Evolutionary conservation across 2,329 filamentous ascomycete species (phyloP).

Genomic region (Escovopsis sp.): DNA sequence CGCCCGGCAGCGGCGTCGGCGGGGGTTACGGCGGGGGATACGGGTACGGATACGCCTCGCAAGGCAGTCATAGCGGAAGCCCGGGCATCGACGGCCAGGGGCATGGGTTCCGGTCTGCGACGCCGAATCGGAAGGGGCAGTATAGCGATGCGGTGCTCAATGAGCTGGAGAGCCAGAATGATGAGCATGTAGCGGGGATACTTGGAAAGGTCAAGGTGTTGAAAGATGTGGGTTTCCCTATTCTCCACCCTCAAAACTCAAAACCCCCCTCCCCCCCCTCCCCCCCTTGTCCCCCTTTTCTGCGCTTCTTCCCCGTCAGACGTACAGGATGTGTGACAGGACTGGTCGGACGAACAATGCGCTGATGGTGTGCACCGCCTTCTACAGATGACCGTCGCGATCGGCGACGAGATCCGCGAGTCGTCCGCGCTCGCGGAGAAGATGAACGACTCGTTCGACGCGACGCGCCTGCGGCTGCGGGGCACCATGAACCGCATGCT

Average conservation of each 20-base stretch:
- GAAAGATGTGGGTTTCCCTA: constrained; percentile 55
- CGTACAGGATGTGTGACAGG: no score
- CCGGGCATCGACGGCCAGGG: constrained; percentile 18
- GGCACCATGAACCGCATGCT: constrained; percentile 98
- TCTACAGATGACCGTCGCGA: constrained; percentile 67
- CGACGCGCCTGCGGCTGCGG: constrained; percentile 60
- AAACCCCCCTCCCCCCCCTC: background rate
- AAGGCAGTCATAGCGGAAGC: no score
- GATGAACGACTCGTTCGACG: constrained; percentile 92
- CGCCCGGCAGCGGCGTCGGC: constrained; percentile 16
- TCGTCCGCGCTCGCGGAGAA: constrained; percentile 78
- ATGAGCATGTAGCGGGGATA: constrained; percentile 78
- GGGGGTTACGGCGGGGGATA: constrained; percentile 7
- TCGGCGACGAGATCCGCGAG: constrained; percentile 89
- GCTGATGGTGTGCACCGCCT: background rate
- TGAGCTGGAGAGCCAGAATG: constrained; percentile 92
- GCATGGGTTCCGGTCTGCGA: constrained; percentile 47
- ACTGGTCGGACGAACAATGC: no score
- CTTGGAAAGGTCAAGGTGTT: constrained; percentile 76
- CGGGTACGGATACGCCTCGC: constrained; percentile 35
- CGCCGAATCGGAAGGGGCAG: constrained; percentile 67
- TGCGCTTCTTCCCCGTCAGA: no score
- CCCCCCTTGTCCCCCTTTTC: background rate
- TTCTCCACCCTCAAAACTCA: no score
- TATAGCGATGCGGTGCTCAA: constrained; percentile 86